These are phyloP conservation scores for Pseudocercospora musae DNA, from an alignment of 2,329 filamentous ascomycete species.

Conservation along the genomic window DNA sequence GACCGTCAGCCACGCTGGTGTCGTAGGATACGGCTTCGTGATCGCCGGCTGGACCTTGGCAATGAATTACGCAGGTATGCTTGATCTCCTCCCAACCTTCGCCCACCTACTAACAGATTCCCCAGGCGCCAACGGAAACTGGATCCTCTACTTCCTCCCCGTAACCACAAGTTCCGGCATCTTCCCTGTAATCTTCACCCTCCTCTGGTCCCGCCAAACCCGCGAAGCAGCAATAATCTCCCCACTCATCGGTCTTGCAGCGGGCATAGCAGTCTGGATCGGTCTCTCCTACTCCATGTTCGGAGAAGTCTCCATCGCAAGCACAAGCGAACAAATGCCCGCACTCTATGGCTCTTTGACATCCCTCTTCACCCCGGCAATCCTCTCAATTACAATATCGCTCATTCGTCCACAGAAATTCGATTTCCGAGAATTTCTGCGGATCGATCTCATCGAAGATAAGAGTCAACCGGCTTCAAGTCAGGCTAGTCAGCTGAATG, in stretches of 20 bases:
- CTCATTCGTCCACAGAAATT: conserved; percentile 32
- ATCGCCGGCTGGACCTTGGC: conserved; percentile 48
- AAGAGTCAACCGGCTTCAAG: conserved; percentile 13
- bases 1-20: conserved; percentile 45
- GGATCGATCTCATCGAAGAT: conserved; percentile 47
- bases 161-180: conserved; percentile 45
- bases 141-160: conserved; percentile 43
- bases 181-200: conserved; percentile 44
- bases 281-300: conserved; percentile 40
- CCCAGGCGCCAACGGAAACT: conserved; percentile 44
- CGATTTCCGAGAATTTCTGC: conserved; percentile 46
- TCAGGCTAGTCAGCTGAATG: neutral
- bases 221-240: conserved; percentile 45
- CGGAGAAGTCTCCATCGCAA: conserved; percentile 40
- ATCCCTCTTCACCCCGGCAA: conserved; percentile 46
- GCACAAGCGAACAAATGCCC: conserved; percentile 41
- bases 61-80: conserved; percentile 45
- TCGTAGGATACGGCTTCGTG: conserved; percentile 44
- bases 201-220: conserved; percentile 48
- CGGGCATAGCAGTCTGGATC: conserved; percentile 45
- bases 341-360: conserved; percentile 46
- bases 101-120: neutral
- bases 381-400: conserved; percentile 48
- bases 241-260: conserved; percentile 44
- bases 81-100: neutral